Base-by-base conservation (phyloP, 106 monocot genomes). In the Chionographis japonica region DNA sequence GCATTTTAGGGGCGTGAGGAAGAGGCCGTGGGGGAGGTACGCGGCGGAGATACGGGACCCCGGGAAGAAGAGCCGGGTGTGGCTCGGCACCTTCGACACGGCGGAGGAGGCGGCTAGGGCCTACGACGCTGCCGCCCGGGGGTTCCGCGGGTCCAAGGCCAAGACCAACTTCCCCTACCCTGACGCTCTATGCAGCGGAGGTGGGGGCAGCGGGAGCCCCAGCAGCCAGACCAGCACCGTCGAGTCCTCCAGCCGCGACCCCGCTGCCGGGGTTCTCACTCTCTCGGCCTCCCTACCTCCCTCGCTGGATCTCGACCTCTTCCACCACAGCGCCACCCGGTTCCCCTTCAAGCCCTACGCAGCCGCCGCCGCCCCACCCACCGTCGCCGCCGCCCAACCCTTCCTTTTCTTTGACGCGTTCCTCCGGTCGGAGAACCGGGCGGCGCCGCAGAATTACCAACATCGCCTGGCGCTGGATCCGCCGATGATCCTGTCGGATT, bases 31-130 rank as follows among this genome's bases (percentile, higher is more conserved):
- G 81, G 81, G 81, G 38, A 17, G 81, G 49, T 81, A 76, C 72
- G 81, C 76, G 14, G 81, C 81, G 38, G 81, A 81, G 81, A 81
- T 81, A 10, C 60, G 81, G 52, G 81, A 81, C 50, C 75, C 81
- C 40, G 62, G 76, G 52, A 81, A 81, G 68, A 81, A 81, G 76
- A 77, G 68, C 68, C 40, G 81, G 12, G 76, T 81, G 4, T 81
- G 76, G 81, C 68, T 81, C 43, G 81, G 76, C 0, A 81, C 77
- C 39, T 81, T 81, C 58, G 81, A 81, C 72, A 76, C 76, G 37
- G 72, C 76, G 10, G 81, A 81, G 52, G 72, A 81, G 52, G 81
- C 81, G 4, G 81, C 81, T 4, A 61, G 62, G 42, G 81, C 81
- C 3, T 81, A 77, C 63, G 81, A 81, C 39, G 58, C 77, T 5